These are phyloP conservation scores for Anthracocystis walkeri DNA, from an alignment of 1,284 basidiomycete genomes.

Conservation along the genomic window DNA sequence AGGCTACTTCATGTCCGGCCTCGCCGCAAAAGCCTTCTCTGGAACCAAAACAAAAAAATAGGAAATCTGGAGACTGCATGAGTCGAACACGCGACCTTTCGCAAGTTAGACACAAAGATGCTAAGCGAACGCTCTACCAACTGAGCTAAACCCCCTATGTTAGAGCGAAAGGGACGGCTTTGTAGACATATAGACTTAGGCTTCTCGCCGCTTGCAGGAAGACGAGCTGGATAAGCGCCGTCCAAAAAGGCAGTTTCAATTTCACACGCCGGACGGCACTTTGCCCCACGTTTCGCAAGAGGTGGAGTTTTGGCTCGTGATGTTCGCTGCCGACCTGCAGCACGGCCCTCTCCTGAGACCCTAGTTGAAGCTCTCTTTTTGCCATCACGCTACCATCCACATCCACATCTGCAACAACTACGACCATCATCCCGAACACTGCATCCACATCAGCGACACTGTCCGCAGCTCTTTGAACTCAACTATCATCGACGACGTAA, in stretches of 20 bases:
- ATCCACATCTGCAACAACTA: background rate
- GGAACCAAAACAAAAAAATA: constrained; percentile 9
- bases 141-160: constrained; percentile 49
- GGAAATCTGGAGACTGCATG: constrained; percentile 49
- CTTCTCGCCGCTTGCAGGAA: too few relatives aligned
- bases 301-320: constrained; percentile 1
- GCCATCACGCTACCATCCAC: constrained; percentile 3
- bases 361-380: background rate
- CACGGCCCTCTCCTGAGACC: background rate
- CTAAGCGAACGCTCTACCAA: constrained; percentile 58
- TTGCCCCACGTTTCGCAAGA: constrained; percentile 5
- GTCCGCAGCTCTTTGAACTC: background rate
- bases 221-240: too few relatives aligned
- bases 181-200: too few relatives aligned
- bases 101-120: constrained; percentile 32
- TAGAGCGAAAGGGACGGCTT: constrained; percentile 7
- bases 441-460: background rate
- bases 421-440: background rate
- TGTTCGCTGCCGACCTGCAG: background rate
- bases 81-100: constrained; percentile 59
- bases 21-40: background rate
- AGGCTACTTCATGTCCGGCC: background rate
- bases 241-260: background rate
- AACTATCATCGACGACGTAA: background rate
- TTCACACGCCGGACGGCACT: background rate